Evolutionary conservation across 345 rosid genomes (phyloP).

Genomic region (Isatis tinctoria): DNA sequence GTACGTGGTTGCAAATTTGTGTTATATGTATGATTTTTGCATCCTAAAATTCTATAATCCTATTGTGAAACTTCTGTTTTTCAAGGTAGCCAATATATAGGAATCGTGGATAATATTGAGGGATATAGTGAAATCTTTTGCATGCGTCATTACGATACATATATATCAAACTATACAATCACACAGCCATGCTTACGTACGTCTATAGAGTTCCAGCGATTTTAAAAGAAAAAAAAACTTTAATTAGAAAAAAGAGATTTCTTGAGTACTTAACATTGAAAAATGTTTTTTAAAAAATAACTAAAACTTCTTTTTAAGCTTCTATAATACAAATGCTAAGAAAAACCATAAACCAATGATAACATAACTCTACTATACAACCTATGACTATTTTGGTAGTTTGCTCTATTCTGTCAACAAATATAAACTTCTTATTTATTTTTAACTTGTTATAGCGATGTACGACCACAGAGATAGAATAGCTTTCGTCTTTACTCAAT

Average conservation of each 20-base stretch:
- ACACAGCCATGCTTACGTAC: too few species aligned
- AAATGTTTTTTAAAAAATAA: background rate
- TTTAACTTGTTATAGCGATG: too few species aligned
- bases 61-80: background rate
- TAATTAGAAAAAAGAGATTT: too few species aligned
- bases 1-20: background rate
- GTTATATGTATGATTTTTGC: background rate
- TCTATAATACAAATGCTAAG: too few species aligned
- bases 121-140: too few species aligned
- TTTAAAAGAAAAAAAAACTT: too few species aligned
- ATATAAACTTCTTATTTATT: too few species aligned
- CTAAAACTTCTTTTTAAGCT: background rate
- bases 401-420: too few species aligned
- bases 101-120: background rate
- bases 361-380: background rate
- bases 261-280: too few species aligned
- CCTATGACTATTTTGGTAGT: background rate
- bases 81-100: background rate
- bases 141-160: background rate
- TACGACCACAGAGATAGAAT: background rate
- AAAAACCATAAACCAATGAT: too few species aligned
- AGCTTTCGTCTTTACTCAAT: background rate
- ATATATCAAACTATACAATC: background rate
- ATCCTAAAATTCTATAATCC: background rate
- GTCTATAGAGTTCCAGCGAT: too few species aligned